Evolutionary conservation across 2,329 filamentous ascomycete genomes (phyloP).

Genomic region (Nemania sp.): DNA sequence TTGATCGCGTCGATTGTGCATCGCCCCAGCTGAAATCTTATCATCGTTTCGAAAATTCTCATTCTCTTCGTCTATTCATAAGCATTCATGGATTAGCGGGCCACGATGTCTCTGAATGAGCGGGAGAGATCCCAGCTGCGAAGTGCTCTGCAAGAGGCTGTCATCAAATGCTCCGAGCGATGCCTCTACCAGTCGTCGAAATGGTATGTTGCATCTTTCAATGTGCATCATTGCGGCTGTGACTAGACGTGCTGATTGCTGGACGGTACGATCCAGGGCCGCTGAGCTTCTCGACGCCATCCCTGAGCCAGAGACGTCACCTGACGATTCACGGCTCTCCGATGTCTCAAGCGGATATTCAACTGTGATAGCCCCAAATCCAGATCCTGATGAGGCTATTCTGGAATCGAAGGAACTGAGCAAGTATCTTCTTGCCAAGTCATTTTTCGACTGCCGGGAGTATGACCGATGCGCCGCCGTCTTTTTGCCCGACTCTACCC

Average conservation of each 20-base stretch:
- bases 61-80: no score
- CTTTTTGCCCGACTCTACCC: slow-evolving; percentile 78
- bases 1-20: background rate
- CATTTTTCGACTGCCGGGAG: slow-evolving; percentile 93
- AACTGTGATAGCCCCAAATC: slow-evolving; percentile 57
- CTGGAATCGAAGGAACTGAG: slow-evolving; percentile 79
- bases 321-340: slow-evolving; percentile 37
- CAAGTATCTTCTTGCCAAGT: slow-evolving; percentile 87
- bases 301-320: slow-evolving; percentile 51
- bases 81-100: slow-evolving; percentile 18
- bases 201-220: slow-evolving; percentile 63
- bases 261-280: slow-evolving; percentile 62
- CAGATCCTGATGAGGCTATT: slow-evolving; percentile 71
- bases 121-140: slow-evolving; percentile 67
- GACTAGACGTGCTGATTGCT: slow-evolving; percentile 19
- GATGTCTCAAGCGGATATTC: slow-evolving; percentile 48
- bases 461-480: slow-evolving; percentile 91
- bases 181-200: slow-evolving; percentile 96
- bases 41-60: background rate
- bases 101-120: slow-evolving; percentile 56
- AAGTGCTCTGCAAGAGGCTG: slow-evolving; percentile 77
- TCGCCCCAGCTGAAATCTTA: background rate
- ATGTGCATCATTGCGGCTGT: background rate
- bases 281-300: slow-evolving; percentile 91
- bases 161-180: slow-evolving; percentile 88